Base-by-base conservation (phyloP, 495 filamentous ascomycete genomes). In the Delitschia confertaspora region DNA sequence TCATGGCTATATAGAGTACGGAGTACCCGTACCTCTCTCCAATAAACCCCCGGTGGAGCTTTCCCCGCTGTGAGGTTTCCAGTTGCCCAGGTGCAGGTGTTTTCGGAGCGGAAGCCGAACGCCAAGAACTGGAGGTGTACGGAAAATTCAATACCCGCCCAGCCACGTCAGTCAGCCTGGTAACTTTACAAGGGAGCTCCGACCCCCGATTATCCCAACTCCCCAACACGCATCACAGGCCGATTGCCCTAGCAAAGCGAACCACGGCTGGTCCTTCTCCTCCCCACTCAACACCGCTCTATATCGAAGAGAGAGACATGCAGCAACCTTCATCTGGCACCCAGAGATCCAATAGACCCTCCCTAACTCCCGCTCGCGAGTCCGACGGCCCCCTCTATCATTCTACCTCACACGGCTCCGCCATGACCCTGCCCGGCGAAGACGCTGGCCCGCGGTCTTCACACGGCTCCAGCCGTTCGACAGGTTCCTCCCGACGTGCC, bases 361-460 rank as follows among this genome's bases (percentile, higher is more conserved):
- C 34, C n/a, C 14, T 6, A 27, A 19, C 35, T 5, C 41, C 52
- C 19, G 42, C 52, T 17, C 52, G 42, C 33, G 52, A 55, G 26
- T 50, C 46, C 21, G 43, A 42, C 22, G 27, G 36, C 42, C 47
- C 51, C 13, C 51, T 51, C 13, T 51, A 51, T 22, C n/a, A n/a
- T n/a, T 36, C 47, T 26, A 25, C 48, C 16, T 47, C 48, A 7
- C 33, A 44, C 9, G 45, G 45, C 20, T 49, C 56, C 36, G 53
- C 39, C 45, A 57, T 59, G 56, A 53, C 56, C 6, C 42, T 55
- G 17, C 22, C 43, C 22, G 40, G 35, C 38, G 56, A 57, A 11
- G 53, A 54, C 18, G 14, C 49, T 25, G 45, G 45, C 21, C 24
- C 48, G 18, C 53, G 53, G 26, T 52, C 56, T 26, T 54, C 49